Evolutionary conservation across 352 stramenopile species (phyloP), one percentile per base, ranked within the genome.

Genomic region (Phytopythium litorale): DNA sequence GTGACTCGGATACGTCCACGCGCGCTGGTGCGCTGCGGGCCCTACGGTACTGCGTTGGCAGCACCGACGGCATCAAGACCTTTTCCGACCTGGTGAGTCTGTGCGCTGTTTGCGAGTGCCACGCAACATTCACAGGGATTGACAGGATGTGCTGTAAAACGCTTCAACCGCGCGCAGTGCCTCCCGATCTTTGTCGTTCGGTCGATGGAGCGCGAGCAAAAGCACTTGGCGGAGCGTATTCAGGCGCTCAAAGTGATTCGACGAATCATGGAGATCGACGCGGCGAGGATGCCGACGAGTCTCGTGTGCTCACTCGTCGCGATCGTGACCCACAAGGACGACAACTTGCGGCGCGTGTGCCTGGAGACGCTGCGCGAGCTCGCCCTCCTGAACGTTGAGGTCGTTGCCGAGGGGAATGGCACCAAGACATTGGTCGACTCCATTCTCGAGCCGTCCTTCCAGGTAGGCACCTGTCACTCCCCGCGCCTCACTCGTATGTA

Each of bases 161-260:
- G 13, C 2, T 13, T n/a, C 6, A 9, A n/a, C 6, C 7, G 64
- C 7, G 43, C 43, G 35, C 61, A 92, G 81, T 79, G 65, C 9
- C 63, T 96, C n/a, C 80, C 83, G 1, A 65, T 97, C 21, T 97
- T 96, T 58, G 75, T 96, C 13, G 86, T 95, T 18, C 74, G 87
- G 4, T 85, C 86, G 5, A 75, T 97, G 64, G 87, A 96, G 62
- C 77, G 84, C n/a, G 89, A 97, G 61, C 79, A 93, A 49, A 94
- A 95, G 61, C 78, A 93, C 38, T 61, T 96, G 21, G 78, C 83
- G 0, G 89, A 97, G 66, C 80, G 89, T 21, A 76, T 97, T 0
- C 87, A 97, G 60, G 89, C 89, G 21, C 72, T 97, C 7, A 97
- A 97, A 59, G 81, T 96, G 9, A 83, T 92, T 37, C 79, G 89